These are phyloP conservation scores for Nissolia schottii DNA, from an alignment of 306 rosid genomes.

Conservation along the genomic window DNA sequence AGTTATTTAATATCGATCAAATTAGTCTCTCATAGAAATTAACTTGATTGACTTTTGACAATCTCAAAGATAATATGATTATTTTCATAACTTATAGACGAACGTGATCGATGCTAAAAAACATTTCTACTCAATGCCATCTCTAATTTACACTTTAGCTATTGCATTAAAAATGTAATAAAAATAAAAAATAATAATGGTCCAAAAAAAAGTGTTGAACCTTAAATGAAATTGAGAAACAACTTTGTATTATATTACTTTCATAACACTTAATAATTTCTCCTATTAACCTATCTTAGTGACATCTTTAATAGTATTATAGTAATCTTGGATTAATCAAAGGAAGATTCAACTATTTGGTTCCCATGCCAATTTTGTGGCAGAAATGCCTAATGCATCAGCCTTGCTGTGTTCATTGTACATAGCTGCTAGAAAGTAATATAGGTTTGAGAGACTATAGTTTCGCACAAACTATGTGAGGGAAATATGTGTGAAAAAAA, in stretches of 20 bases:
- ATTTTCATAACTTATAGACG: too few species aligned
- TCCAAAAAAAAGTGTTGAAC: not conserved
- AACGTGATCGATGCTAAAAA: too few species aligned
- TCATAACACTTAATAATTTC: not conserved
- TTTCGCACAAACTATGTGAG: conserved; percentile 2
- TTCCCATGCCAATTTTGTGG: not conserved
- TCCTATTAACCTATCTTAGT: not conserved
- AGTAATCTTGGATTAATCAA: not conserved
- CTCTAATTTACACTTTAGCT: not conserved
- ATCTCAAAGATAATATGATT: too few species aligned
- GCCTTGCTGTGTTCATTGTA: not conserved
- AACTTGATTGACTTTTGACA: too few species aligned
- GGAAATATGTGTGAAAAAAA: not conserved
- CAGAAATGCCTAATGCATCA: not conserved
- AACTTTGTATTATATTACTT: too few species aligned
- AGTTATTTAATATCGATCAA: too few species aligned
- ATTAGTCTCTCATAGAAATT: too few species aligned
- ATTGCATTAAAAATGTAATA: not conserved
- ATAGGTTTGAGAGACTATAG: not conserved
- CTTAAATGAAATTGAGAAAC: not conserved
- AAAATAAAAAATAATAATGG: too few species aligned
- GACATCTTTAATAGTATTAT: conserved; percentile 19
- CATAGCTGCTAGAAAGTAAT: conserved; percentile 2
- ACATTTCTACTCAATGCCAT: too few species aligned
- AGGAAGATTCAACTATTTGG: conserved; percentile 5